These are phyloP conservation scores for Aspergillus baeticus DNA, from an alignment of 495 filamentous ascomycete species.

Conservation along the genomic window DNA sequence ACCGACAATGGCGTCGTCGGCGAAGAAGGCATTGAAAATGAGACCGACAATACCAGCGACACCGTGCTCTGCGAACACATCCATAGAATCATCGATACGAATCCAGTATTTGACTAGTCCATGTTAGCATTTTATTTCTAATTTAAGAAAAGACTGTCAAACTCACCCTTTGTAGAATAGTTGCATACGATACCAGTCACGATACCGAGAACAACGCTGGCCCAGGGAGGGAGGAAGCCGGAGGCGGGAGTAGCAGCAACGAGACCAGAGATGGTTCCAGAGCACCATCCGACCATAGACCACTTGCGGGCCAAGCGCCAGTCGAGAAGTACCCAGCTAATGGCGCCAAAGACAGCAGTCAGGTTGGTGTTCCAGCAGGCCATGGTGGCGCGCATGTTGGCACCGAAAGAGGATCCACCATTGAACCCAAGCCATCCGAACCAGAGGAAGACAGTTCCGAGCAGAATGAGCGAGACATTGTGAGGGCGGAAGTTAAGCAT, in stretches of 20 bases:
- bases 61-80: constrained; percentile 97
- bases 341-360: constrained; percentile 82
- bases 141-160: constrained; percentile 17
- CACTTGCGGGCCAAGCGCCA: constrained; percentile 94
- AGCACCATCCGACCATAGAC: constrained; percentile 99
- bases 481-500: constrained; percentile 94
- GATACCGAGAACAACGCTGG: constrained; percentile 79
- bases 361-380: constrained; percentile 97
- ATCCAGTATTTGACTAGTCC: constrained; percentile 86
- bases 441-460: constrained; percentile 95
- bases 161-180: constrained; percentile 80
- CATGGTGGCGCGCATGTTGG: constrained; percentile 92
- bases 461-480: constrained; percentile 95
- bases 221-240: constrained; percentile 88
- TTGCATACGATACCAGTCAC: constrained; percentile 86
- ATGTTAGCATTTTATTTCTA: constrained; percentile 18
- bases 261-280: constrained; percentile 84
- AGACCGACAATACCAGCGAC: constrained; percentile 92
- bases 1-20: constrained; percentile 82
- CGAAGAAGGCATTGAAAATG: constrained; percentile 90
- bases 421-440: constrained; percentile 99
- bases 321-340: constrained; percentile 91
- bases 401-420: constrained; percentile 94
- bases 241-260: constrained; percentile 91
- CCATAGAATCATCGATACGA: constrained; percentile 93